phyloP scores from a whole-genome alignment of 2,329 filamentous ascomycete species.

The Epichloe gansuensis region DNA sequence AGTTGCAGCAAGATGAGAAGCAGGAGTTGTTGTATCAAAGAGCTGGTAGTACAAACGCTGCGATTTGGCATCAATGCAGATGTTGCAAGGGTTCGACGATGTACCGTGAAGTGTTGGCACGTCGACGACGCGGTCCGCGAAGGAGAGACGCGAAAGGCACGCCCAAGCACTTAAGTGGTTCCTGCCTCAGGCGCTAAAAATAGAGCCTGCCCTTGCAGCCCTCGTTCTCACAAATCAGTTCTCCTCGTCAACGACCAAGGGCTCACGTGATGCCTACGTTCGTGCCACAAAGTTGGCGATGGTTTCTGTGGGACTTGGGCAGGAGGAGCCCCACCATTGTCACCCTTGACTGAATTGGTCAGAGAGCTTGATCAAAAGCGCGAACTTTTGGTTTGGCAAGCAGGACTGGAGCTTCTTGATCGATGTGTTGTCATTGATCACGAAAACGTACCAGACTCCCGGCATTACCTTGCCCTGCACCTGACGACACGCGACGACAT shows the following conservation, averaged over 20 bases:
- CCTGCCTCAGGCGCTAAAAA: conserved; percentile 21
- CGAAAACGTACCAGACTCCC: not conserved
- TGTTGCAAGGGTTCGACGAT: conserved; percentile 12
- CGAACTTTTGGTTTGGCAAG: not conserved
- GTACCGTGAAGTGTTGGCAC: conserved; percentile 20
- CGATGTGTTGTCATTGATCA: not conserved
- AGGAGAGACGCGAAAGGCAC: conserved; percentile 25
- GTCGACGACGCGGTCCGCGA: conserved; percentile 23
- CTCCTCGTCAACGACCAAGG: not conserved
- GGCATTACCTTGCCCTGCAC: not conserved
- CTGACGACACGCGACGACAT: not conserved
- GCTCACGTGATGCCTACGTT: conserved; percentile 18
- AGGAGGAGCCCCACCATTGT: not conserved
- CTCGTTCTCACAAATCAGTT: not conserved
- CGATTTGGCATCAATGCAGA: conserved; percentile 2
- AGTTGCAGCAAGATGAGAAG: not conserved
- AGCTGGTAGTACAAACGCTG: not conserved
- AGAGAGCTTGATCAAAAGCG: not conserved
- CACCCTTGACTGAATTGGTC: not conserved
- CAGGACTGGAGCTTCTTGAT: not conserved
- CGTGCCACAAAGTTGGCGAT: not conserved
- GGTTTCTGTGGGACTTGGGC: not conserved
- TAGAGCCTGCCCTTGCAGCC: not conserved
- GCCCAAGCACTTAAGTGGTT: conserved; percentile 26
- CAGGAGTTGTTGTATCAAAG: not conserved